Evolutionary conservation across 2,329 filamentous ascomycete species (phyloP).

Genomic region (Colletotrichum costaricense): DNA sequence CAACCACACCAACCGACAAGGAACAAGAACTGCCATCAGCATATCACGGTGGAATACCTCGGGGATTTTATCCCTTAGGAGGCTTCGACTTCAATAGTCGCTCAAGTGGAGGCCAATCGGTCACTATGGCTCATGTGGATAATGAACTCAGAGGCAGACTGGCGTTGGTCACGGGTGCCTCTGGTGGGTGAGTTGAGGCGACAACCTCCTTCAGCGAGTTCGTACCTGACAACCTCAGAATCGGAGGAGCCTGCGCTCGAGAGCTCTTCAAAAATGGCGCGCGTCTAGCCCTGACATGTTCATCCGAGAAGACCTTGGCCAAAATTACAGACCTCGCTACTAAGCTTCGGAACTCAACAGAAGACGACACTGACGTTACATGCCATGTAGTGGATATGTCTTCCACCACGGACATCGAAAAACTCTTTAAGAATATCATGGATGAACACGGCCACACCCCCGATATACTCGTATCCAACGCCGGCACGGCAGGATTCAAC

Average conservation of each 20-base stretch:
- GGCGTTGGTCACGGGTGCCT: constrained; percentile 70
- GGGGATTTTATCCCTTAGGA: neutral
- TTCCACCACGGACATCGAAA: constrained; percentile 61
- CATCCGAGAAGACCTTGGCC: constrained; percentile 16
- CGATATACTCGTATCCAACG: constrained; percentile 75
- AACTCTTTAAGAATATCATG: constrained; percentile 66
- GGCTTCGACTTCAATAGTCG: neutral
- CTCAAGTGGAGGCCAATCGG: neutral
- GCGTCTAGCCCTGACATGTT: constrained; percentile 69
- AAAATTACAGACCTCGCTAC: constrained; percentile 22
- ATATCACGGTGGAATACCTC: neutral
- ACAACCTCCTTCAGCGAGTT: neutral
- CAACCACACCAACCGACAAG: neutral
- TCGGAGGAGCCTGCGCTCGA: constrained; percentile 68
- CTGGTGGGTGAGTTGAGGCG: constrained; percentile 63
- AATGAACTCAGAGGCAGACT: constrained; percentile 64
- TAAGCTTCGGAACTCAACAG: neutral
- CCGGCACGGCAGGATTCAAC: constrained; percentile 58
- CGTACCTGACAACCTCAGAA: constrained; percentile 52
- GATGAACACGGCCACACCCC: constrained; percentile 63
- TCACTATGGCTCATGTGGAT: constrained; percentile 37
- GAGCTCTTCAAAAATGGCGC: constrained; percentile 63
- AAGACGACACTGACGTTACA: constrained; percentile 50
- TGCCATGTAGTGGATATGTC: constrained; percentile 69
- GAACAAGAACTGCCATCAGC: too few species aligned